A percentile compares a stretch with the other conserved stretches of the same genome.
Conservation (phyloP, 2,329 filamentous ascomycete genomes). For the Colletotrichum sidae region DNA sequence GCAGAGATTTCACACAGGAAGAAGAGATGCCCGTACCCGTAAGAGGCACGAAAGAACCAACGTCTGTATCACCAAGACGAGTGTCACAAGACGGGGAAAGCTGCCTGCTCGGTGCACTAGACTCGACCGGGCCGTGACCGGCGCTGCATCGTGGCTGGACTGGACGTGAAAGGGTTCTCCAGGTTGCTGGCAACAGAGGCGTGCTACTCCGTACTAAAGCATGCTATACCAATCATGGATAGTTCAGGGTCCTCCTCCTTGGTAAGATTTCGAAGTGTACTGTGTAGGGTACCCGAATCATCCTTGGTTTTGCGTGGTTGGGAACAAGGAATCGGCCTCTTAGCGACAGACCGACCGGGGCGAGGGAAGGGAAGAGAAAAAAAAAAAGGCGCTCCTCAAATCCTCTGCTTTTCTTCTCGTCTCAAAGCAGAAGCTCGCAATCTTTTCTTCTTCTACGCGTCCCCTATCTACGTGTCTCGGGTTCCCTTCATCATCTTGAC, state of each 20-base stretch:
- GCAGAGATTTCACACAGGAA: background rate
- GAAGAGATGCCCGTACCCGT: background rate
- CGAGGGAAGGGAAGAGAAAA: background rate
- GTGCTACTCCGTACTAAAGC: background rate
- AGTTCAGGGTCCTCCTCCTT: too few relatives aligned
- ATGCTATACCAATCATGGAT: too few relatives aligned
- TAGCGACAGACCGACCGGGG: too few relatives aligned
- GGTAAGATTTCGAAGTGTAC: too few relatives aligned
- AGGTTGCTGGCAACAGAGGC: background rate
- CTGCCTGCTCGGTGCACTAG: background rate
- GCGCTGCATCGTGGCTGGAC: background rate
- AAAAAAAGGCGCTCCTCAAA: slow-evolving; percentile 2
- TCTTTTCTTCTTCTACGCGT: background rate
- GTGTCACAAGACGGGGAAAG: slow-evolving; percentile 16
- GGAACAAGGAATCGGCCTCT: background rate
- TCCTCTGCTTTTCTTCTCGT: background rate
- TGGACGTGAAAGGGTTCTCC: background rate
- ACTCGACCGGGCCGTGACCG: slow-evolving; percentile 2
- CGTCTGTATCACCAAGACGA: background rate
- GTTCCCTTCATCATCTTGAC: slow-evolving; percentile 9
- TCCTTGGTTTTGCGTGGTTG: background rate
- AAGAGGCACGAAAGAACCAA: background rate
- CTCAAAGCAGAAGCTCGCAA: slow-evolving; percentile 18
- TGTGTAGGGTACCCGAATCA: too few relatives aligned
- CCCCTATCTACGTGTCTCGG: too few relatives aligned